phyloP scores from a whole-genome alignment of 495 filamentous ascomycete species.

The Parathielavia appendiculata region DNA sequence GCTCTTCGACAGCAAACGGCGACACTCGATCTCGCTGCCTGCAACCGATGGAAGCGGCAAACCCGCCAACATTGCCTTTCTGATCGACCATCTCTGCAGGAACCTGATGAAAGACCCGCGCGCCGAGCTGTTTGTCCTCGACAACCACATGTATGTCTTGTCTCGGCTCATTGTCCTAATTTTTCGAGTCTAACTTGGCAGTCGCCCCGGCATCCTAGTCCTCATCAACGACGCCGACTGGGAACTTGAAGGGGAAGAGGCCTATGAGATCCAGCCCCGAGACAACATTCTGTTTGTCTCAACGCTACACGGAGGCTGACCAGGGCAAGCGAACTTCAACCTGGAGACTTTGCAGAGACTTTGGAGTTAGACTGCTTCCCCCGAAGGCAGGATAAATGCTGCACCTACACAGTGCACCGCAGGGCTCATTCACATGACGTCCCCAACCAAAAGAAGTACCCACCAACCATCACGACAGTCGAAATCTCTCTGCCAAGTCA shows the following conservation, averaged over 20 bases:
- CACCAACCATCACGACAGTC: too few species aligned
- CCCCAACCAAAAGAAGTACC: too few species aligned
- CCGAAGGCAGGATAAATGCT: too few species aligned
- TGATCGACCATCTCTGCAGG: constrained; percentile 75
- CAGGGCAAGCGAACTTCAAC: not conserved
- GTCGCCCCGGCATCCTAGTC: constrained; percentile 93
- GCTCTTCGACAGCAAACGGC: constrained; percentile 77
- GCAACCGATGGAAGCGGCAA: constrained; percentile 51
- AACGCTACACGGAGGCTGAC: constrained; percentile 88
- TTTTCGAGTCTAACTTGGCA: constrained; percentile 31
- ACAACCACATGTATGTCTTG: constrained; percentile 71
- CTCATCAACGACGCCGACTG: constrained; percentile 97
- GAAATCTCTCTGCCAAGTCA: too few species aligned
- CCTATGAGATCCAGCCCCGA: constrained; percentile 70
- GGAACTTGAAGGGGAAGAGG: constrained; percentile 93
- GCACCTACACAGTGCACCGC: too few species aligned
- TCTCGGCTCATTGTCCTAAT: constrained; percentile 9
- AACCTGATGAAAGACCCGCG: constrained; percentile 80
- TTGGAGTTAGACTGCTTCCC: too few species aligned
- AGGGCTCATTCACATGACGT: too few species aligned
- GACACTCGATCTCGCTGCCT: constrained; percentile 65
- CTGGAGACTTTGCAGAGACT: not conserved
- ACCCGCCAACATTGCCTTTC: constrained; percentile 64
- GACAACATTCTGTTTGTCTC: constrained; percentile 96
- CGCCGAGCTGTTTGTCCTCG: constrained; percentile 83